Percentiles rank a stretch among this genome's conserved stretches.
These are phyloP conservation scores for Malus fusca DNA, from an alignment of 306 rosid genomes.

Conservation along the genomic window DNA sequence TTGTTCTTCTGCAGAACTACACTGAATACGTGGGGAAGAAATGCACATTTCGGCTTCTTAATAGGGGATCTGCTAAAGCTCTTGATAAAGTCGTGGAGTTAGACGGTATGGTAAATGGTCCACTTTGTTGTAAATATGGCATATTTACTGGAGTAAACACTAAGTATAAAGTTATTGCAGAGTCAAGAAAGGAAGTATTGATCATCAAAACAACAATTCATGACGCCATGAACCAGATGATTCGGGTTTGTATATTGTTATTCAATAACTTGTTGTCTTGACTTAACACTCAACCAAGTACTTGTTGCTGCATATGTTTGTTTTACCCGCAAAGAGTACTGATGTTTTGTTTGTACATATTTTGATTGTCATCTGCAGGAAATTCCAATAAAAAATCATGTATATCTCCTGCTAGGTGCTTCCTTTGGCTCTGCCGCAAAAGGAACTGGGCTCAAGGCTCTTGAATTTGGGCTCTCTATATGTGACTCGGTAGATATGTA, in stretches of 20 bases:
- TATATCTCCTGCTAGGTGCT: slow-evolving; percentile 92
- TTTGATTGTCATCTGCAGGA: slow-evolving; percentile 60
- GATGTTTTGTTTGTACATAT: not conserved
- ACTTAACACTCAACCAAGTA: not conserved
- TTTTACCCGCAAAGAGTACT: not conserved
- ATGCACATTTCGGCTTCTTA: slow-evolving; percentile 90
- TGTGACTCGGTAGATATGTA: slow-evolving; percentile 97
- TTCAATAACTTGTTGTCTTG: not conserved
- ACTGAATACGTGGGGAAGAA: slow-evolving; percentile 74
- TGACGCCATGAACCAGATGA: slow-evolving; percentile 89
- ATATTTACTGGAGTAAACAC: slow-evolving; percentile 17
- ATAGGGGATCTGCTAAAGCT: slow-evolving; percentile 96
- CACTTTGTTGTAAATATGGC: slow-evolving; percentile 5
- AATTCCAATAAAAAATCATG: slow-evolving; percentile 76
- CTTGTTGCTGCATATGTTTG: not conserved
- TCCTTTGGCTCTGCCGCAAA: slow-evolving; percentile 98
- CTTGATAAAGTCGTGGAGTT: slow-evolving; percentile 87
- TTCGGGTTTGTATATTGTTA: slow-evolving; percentile 40
- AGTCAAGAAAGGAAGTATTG: slow-evolving; percentile 80
- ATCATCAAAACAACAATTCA: slow-evolving; percentile 89
- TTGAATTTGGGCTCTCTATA: slow-evolving; percentile 88
- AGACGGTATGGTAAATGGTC: slow-evolving; percentile 55
- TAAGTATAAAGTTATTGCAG: slow-evolving; percentile 43
- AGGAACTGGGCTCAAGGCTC: slow-evolving; percentile 99
- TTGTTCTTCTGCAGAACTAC: slow-evolving; percentile 56